phyloP scores from a whole-genome alignment of 2,329 filamentous ascomycete genomes.

The Penicillium sp. region DNA sequence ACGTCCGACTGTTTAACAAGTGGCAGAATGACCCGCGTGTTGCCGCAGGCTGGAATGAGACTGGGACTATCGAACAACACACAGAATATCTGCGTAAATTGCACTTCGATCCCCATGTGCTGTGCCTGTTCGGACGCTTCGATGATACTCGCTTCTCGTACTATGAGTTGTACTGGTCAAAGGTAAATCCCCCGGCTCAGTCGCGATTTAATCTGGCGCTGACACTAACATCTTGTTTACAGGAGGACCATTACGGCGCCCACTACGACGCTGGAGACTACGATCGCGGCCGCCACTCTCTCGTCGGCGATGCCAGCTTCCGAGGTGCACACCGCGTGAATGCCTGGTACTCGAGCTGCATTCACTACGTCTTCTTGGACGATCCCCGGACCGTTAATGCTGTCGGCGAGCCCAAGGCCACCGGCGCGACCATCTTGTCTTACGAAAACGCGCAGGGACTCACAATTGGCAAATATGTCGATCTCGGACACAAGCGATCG shows the following conservation, averaged over 20 bases:
- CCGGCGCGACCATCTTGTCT: slow-evolving; percentile 59
- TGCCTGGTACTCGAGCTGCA: slow-evolving; percentile 51
- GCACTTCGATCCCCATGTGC: slow-evolving; percentile 62
- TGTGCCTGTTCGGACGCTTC: slow-evolving; percentile 62
- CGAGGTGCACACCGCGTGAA: slow-evolving; percentile 49
- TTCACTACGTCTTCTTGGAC: slow-evolving; percentile 54
- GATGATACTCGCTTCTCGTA: slow-evolving; percentile 65
- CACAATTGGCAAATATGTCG: slow-evolving; percentile 62
- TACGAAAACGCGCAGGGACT: slow-evolving; percentile 70
- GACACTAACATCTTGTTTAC: slow-evolving; percentile 2
- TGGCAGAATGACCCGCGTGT: slow-evolving; percentile 82
- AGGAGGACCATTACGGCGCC: slow-evolving; percentile 54
- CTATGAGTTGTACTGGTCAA: slow-evolving; percentile 73
- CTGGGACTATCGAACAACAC: slow-evolving; percentile 66
- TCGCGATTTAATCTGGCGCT: neutral
- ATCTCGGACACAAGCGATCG: slow-evolving; percentile 63
- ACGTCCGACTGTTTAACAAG: slow-evolving; percentile 62
- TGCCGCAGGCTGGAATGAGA: slow-evolving; percentile 70
- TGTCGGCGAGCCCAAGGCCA: slow-evolving; percentile 61
- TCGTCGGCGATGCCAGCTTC: slow-evolving; percentile 50
- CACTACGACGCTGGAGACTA: slow-evolving; percentile 50
- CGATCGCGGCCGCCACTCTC: slow-evolving; percentile 53
- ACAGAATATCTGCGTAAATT: slow-evolving; percentile 60
- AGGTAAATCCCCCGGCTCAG: slow-evolving; percentile 37
- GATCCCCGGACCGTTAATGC: slow-evolving; percentile 48